Evolutionary conservation across 2,329 filamentous ascomycete genomes (phyloP), one percentile per base, ranked within the genome.

Genomic region (Venturia asperata): DNA sequence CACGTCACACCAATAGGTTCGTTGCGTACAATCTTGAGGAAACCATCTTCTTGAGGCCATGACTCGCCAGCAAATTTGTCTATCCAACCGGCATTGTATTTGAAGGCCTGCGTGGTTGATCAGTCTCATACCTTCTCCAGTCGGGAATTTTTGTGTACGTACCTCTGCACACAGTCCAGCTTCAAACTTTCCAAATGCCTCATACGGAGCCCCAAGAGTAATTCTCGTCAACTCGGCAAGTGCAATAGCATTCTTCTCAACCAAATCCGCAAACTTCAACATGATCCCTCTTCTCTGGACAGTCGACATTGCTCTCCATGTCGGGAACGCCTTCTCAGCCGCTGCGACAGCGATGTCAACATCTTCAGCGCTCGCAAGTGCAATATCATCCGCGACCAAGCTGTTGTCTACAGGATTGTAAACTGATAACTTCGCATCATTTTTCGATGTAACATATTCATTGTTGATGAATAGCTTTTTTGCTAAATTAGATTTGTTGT

Each of bases 401-500:
- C 77, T 77, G 63, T 77, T 78, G 69, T 83, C 78, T 62, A 76
- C 79, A 11, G 82, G 82, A 67, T 80, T 83, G 72, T 76, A 72
- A 5, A 82, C 71, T n/a, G 77, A 74, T 45, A 83, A 74, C 63
- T 79, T 83, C 69, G 80, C 78, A 37, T 72, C 66, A 68, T 72
- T 77, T 64, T 78, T 77, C 10, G 74, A 70, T 52, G 72, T 68
- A 43, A 75, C 73, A 43, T 73, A 75, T 70, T 77, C 72, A 65
- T 74, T 74, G 67, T 74, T 74, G 70, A 77, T 75, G 67, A 77
- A 75, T 56, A 76, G 70, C 55, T 77, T 71, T 68, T 75, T 75
- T 5, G 74, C 75, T 7, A 78, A 70, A 58, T 77, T 77, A 52
- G 73, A 71, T 17, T 67, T 64, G 13, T 71, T 75, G 68, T 71